Conservation (phyloP, 768 basidiomycete genomes). For the Mycena indigotica region DNA sequence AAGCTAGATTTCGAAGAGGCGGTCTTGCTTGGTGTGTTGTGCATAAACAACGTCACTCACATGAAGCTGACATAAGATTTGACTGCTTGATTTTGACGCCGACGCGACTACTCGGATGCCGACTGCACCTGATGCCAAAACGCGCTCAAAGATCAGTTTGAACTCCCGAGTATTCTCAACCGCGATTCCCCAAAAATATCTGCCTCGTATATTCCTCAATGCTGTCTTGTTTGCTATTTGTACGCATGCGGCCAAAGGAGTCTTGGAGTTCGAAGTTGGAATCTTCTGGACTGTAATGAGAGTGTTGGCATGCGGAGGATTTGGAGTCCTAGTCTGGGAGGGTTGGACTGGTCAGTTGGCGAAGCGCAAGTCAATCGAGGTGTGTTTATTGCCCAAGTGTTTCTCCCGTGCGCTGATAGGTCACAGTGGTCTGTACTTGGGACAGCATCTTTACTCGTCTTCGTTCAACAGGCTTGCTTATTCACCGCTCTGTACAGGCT, state of each 20-base stretch:
- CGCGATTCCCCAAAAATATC: slow-evolving; percentile 55
- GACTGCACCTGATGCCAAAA: slow-evolving; percentile 69
- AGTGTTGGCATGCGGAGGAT: slow-evolving; percentile 70
- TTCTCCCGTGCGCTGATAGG: slow-evolving; percentile 6
- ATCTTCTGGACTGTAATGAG: slow-evolving; percentile 79
- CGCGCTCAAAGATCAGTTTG: slow-evolving; percentile 64
- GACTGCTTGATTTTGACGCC: too few species aligned
- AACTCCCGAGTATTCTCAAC: slow-evolving; percentile 54
- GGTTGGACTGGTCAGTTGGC: slow-evolving; percentile 53
- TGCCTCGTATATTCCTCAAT: slow-evolving; percentile 60
- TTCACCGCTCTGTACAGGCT: slow-evolving; percentile 71
- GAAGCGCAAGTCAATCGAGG: slow-evolving; percentile 62
- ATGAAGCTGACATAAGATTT: too few species aligned
- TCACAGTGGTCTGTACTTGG: slow-evolving; percentile 72
- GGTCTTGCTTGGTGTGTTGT: slow-evolving; percentile 7
- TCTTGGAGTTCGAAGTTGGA: slow-evolving; percentile 66
- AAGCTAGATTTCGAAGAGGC: slow-evolving; percentile 10
- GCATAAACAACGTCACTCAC: too few species aligned
- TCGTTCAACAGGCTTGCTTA: slow-evolving; percentile 68
- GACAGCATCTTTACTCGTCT: slow-evolving; percentile 64
- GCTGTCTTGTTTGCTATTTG: slow-evolving; percentile 67
- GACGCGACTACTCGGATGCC: too few species aligned
- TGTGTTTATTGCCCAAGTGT: slow-evolving; percentile 32
- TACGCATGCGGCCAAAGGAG: slow-evolving; percentile 65
- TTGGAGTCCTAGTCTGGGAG: slow-evolving; percentile 66